Conservation (phyloP, 768 basidiomycete genomes). For the Crepidotus variabilis region DNA sequence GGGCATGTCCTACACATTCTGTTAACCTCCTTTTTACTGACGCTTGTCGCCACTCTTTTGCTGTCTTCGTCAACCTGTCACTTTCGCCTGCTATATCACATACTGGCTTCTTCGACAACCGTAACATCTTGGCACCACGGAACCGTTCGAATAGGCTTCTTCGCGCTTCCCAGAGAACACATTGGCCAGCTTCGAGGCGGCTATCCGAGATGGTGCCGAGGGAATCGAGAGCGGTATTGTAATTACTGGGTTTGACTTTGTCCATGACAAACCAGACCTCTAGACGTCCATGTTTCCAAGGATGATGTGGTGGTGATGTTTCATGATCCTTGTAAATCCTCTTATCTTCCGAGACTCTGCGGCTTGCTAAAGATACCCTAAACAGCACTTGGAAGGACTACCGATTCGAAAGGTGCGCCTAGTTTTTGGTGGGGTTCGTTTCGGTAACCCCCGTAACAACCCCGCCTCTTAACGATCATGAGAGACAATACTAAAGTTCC, state of each 20-base stretch:
- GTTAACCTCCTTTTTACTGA: neutral
- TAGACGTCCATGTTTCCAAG: conserved; percentile 92
- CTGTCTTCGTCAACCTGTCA: neutral
- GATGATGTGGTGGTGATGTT: conserved; percentile 93
- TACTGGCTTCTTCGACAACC: neutral
- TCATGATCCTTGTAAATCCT: conserved; percentile 75
- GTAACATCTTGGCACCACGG: neutral
- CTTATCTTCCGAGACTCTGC: conserved; percentile 11
- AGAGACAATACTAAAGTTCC: conserved; percentile 10
- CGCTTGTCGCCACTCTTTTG: neutral
- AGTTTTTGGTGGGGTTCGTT: neutral
- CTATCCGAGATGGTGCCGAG: conserved; percentile 92
- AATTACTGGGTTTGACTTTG: conserved; percentile 28
- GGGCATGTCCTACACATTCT: conserved; percentile 28
- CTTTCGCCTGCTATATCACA: neutral
- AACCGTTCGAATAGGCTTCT: conserved; percentile 56
- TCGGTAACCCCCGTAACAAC: neutral
- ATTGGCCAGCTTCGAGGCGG: conserved; percentile 90
- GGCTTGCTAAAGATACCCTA: conserved; percentile 1
- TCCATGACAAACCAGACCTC: conserved; percentile 57
- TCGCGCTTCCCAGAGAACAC: conserved; percentile 91
- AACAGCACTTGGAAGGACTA: conserved; percentile 72
- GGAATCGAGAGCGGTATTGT: conserved; percentile 95
- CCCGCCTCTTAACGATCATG: neutral
- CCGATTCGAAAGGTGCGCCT: conserved; percentile 62